phyloP scores from a whole-genome alignment of 768 basidiomycete species.

The Mycena rosella region DNA sequence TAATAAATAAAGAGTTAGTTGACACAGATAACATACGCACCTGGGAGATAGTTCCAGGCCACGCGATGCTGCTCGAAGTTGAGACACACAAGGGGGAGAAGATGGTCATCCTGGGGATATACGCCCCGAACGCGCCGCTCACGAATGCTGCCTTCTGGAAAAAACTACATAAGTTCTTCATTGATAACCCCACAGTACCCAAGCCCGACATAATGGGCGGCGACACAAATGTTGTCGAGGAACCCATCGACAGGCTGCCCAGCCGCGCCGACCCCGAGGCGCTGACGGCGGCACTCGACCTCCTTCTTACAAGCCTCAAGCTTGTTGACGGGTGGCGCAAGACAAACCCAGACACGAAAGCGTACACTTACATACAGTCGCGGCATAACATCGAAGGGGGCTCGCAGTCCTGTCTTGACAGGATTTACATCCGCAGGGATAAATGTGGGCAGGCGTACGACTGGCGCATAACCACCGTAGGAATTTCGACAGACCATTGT shows the following conservation, averaged over 20 bases:
- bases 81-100: not conserved
- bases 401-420: conserved; percentile 49
- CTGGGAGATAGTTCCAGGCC: conserved; percentile 15
- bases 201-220: conserved; percentile 39
- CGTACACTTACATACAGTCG: conserved; percentile 42
- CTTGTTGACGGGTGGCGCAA: conserved; percentile 52
- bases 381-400: not conserved
- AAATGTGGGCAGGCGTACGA: conserved; percentile 27
- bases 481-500: conserved; percentile 47
- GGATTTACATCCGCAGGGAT: conserved; percentile 46
- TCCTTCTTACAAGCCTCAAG: conserved; percentile 36
- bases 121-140: conserved; percentile 11
- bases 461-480: conserved; percentile 40
- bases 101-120: not conserved
- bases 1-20: conserved; percentile 10
- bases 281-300: conserved; percentile 32
- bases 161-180: not conserved
- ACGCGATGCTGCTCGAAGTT: conserved; percentile 10
- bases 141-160: conserved; percentile 23
- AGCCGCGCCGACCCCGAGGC: conserved; percentile 32
- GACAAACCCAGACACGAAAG: conserved; percentile 34
- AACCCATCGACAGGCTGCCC: conserved; percentile 52
- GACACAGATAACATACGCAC: too few species aligned
- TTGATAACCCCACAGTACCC: not conserved
- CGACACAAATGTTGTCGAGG: conserved; percentile 59